Conservation (phyloP, 306 rosid genomes). For the Lupinus albus region DNA sequence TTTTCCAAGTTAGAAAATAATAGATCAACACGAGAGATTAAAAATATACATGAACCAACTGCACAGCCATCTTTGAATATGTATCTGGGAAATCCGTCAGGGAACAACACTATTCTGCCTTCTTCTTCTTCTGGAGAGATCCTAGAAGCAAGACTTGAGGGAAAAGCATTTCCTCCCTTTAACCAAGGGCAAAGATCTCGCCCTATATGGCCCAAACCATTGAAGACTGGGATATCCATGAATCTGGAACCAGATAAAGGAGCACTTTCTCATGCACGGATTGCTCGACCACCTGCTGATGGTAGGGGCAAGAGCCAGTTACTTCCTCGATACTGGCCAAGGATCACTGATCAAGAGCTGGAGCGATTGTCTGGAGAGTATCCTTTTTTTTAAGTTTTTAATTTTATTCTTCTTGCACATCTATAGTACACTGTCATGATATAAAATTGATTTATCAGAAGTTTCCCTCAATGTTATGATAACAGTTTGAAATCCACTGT, state of each 20-base stretch:
- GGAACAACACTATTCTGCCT: constrained; percentile 56
- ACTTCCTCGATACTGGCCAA: constrained; percentile 99
- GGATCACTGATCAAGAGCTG: constrained; percentile 93
- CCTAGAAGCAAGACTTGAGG: constrained; percentile 64
- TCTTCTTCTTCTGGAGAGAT: constrained; percentile 54
- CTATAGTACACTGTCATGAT: constrained; percentile 2
- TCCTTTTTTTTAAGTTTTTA: constrained; percentile 55
- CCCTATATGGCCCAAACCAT: constrained; percentile 71
- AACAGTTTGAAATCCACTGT: constrained; percentile 86
- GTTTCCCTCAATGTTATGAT: constrained; percentile 62
- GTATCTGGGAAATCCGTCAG: constrained; percentile 55
- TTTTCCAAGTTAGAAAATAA: constrained; percentile 60
- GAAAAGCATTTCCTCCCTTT: constrained; percentile 53
- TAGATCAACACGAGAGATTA: constrained; percentile 58
- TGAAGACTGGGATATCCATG: constrained; percentile 49
- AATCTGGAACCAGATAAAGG: constrained; percentile 60
- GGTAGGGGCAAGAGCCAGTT: constrained; percentile 92
- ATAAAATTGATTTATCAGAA: constrained; percentile 4
- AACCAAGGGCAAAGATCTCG: constrained; percentile 71
- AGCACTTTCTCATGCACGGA: constrained; percentile 52
- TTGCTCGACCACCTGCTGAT: constrained; percentile 92
- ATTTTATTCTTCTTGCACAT: constrained; percentile 23
- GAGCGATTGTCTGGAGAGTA: constrained; percentile 94
- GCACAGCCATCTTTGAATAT: constrained; percentile 63
- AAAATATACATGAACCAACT: constrained; percentile 52